Base-by-base conservation (phyloP, 2,329 filamentous ascomycete genomes). In the Chaetomiaceae sp. region DNA sequence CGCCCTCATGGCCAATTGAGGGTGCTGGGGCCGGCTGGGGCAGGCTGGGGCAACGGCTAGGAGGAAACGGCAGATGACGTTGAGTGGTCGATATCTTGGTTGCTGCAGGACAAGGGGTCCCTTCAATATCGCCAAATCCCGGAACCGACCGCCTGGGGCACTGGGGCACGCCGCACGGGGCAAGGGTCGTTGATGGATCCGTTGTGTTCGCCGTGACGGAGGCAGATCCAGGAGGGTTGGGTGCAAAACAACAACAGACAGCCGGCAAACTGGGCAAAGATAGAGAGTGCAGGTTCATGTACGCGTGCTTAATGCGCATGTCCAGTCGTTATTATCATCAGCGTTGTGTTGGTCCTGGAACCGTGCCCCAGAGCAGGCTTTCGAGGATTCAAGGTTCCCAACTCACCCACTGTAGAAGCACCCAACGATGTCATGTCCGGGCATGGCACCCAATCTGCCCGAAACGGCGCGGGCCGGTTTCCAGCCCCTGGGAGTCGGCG, bases 21-120 rank as follows among this genome's bases (percentile, higher is more conserved):
- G n/a, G n/a, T n/a, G n/a, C n/a, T n/a, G n/a, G n/a, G n/a, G n/a
- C n/a, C n/a, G n/a, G n/a, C n/a, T n/a, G n/a, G n/a, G n/a, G n/a
- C 10, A 31, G 30, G 41, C 41, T 44, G 41, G 41, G n/a, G 20
- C 14, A n/a, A 4, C 23, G 16, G 33, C 23, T 38, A 37, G 19
- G 12, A 42, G 50, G 44, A 50, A 34, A 44, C 14, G 23, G 49
- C 21, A 21, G 50, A 55, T 55, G 55, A 57, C 55, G 55, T 57
- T 53, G 23, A 41, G n/a, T n/a, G n/a, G n/a, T n/a, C n/a, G n/a
- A n/a, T n/a, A n/a, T n/a, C n/a, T n/a, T n/a, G n/a, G n/a, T n/a
- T 38, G 31, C 13, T 39, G 44, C 48, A 45, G 44, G 44, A 45
- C 40, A 21, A 17, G 35, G n/a, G 34, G 27, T 34, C 35, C 46